Conservation (phyloP, 495 filamentous ascomycete genomes). For the Pyrenula massariospora region DNA sequence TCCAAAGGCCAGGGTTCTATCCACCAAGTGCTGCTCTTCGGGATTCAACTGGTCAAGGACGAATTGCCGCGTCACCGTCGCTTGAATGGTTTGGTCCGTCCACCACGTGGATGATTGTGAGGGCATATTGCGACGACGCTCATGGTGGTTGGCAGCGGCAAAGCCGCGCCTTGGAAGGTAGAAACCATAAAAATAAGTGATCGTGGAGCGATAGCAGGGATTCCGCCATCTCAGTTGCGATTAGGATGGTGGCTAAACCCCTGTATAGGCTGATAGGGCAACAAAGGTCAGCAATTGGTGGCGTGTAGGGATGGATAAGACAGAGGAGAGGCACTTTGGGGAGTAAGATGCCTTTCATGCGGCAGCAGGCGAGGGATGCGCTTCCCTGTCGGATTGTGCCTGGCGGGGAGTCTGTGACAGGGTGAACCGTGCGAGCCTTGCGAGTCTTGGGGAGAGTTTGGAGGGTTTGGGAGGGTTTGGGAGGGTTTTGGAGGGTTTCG, state of each 20-base stretch:
- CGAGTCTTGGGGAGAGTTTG: too few relatives aligned
- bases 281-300: neutral
- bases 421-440: too few relatives aligned
- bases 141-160: neutral
- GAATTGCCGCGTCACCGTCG: constrained; percentile 59
- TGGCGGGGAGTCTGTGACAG: too few relatives aligned
- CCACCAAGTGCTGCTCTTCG: constrained; percentile 51
- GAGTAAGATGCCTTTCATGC: too few relatives aligned
- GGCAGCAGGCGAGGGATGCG: neutral
- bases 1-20: constrained; percentile 66
- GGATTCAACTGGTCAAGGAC: constrained; percentile 55
- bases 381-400: too few relatives aligned
- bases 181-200: neutral
- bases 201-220: neutral
- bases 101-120: constrained; percentile 51
- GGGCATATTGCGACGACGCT: neutral
- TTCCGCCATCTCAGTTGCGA: neutral
- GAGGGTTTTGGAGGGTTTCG: too few relatives aligned
- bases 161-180: neutral
- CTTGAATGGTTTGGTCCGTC: constrained; percentile 64
- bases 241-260: neutral
- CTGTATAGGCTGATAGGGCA: neutral
- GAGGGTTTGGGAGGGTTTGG: too few relatives aligned
- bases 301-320: neutral
- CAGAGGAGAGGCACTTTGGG: too few relatives aligned